phyloP scores from a whole-genome alignment of 257 asterid species.

The Jacaranda copaia region DNA sequence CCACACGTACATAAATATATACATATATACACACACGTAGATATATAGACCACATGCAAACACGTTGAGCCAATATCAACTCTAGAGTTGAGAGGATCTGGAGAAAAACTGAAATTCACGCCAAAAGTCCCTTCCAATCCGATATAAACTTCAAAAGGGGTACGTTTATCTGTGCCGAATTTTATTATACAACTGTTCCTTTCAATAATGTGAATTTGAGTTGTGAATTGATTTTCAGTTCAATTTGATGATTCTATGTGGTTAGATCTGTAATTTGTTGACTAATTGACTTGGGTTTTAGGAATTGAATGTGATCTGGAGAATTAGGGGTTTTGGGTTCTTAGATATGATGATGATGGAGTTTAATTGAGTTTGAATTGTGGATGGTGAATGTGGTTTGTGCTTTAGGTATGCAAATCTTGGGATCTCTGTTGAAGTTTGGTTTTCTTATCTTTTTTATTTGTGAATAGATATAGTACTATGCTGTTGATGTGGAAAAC shows the following conservation, averaged over 20 bases:
- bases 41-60: slow-evolving; percentile 51
- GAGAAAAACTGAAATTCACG: slow-evolving; percentile 41
- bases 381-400: slow-evolving; percentile 27
- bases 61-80: slow-evolving; percentile 44
- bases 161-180: slow-evolving; percentile 26
- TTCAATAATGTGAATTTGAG: slow-evolving; percentile 15
- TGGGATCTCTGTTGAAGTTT: slow-evolving; percentile 39
- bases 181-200: neutral
- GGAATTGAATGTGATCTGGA: slow-evolving; percentile 46
- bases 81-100: slow-evolving; percentile 45
- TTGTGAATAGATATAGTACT: slow-evolving; percentile 24
- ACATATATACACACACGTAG: slow-evolving; percentile 5
- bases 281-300: slow-evolving; percentile 32
- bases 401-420: slow-evolving; percentile 24
- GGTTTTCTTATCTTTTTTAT: slow-evolving; percentile 3
- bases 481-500: slow-evolving; percentile 35
- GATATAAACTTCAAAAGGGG: slow-evolving; percentile 30
- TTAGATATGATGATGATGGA: slow-evolving; percentile 51
- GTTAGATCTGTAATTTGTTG: slow-evolving; percentile 50
- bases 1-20: slow-evolving; percentile 5
- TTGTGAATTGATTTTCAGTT: slow-evolving; percentile 38
- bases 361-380: slow-evolving; percentile 31
- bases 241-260: slow-evolving; percentile 33
- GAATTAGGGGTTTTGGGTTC: slow-evolving; percentile 27
- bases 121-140: slow-evolving; percentile 33